phyloP scores from a whole-genome alignment of 192 early-diverging fungal species.

The Mortierella alpina region DNA sequence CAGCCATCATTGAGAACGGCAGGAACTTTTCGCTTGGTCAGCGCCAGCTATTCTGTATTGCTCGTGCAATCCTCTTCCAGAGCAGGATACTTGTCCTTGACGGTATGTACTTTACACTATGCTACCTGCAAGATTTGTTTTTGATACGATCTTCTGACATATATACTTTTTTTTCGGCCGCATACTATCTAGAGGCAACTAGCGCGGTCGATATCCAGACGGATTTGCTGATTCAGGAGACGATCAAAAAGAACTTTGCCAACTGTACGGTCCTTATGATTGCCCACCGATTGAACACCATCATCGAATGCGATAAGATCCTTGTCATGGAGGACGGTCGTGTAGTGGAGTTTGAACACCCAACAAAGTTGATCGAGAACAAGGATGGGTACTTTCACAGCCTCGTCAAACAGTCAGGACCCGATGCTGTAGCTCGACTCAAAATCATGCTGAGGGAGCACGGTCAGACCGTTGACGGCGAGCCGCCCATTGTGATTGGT shows the following conservation, averaged over 20 bases:
- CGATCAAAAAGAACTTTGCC: slow-evolving; percentile 63
- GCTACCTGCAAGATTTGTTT: not conserved
- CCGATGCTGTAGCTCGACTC: slow-evolving; percentile 40
- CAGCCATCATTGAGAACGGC: slow-evolving; percentile 60
- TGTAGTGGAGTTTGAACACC: slow-evolving; percentile 60
- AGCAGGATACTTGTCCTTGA: slow-evolving; percentile 74
- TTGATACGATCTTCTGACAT: not conserved
- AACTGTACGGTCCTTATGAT: slow-evolving; percentile 72
- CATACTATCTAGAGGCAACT: slow-evolving; percentile 57
- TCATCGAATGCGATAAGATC: slow-evolving; percentile 66
- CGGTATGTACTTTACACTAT: slow-evolving; percentile 34
- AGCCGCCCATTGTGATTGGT: slow-evolving; percentile 14
- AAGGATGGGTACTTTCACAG: slow-evolving; percentile 53
- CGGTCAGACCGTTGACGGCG: slow-evolving; percentile 35
- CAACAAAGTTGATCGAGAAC: slow-evolving; percentile 48
- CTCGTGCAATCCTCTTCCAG: slow-evolving; percentile 66
- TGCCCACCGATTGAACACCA: slow-evolving; percentile 70
- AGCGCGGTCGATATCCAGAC: slow-evolving; percentile 64
- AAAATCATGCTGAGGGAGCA: slow-evolving; percentile 46
- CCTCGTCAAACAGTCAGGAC: slow-evolving; percentile 50
- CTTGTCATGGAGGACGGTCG: slow-evolving; percentile 61
- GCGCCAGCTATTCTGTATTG: slow-evolving; percentile 68
- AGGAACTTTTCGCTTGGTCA: slow-evolving; percentile 71
- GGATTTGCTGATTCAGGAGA: slow-evolving; percentile 59
- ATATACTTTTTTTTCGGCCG: not conserved